Evolutionary conservation across 2,329 filamentous ascomycete genomes (phyloP).

Genomic region (Bipolaris gigantea): DNA sequence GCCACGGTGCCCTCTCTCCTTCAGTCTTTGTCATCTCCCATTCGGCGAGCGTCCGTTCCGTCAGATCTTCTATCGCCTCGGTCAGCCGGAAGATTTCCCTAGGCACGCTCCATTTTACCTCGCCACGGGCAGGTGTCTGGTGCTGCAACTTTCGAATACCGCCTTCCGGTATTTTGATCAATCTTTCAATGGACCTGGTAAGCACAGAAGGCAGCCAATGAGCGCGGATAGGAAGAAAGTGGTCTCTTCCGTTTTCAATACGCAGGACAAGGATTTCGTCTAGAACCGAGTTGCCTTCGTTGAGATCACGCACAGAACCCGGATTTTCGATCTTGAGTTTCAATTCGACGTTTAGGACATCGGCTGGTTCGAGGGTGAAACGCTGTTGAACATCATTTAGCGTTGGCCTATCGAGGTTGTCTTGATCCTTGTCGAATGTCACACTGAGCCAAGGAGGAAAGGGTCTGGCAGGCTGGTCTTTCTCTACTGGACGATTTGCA

Average conservation of each 20-base stretch:
- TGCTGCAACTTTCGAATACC: slow-evolving; percentile 72
- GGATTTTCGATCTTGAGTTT: slow-evolving; percentile 67
- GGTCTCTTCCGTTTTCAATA: slow-evolving; percentile 80
- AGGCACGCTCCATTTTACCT: slow-evolving; percentile 75
- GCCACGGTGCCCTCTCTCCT: slow-evolving; percentile 55
- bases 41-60: slow-evolving; percentile 61
- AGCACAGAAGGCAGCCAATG: slow-evolving; percentile 82
- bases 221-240: slow-evolving; percentile 82
- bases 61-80: slow-evolving; percentile 69
- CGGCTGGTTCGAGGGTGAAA: slow-evolving; percentile 79
- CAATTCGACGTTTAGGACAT: slow-evolving; percentile 72
- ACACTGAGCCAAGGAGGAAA: slow-evolving; percentile 71
- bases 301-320: slow-evolving; percentile 68
- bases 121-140: slow-evolving; percentile 49
- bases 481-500: slow-evolving; percentile 66
- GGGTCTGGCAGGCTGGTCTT: slow-evolving; percentile 46
- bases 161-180: slow-evolving; percentile 79
- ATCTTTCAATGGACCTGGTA: slow-evolving; percentile 81
- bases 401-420: slow-evolving; percentile 34
- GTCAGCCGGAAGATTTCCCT: slow-evolving; percentile 88
- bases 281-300: slow-evolving; percentile 65
- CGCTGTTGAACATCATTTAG: slow-evolving; percentile 45
- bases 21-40: slow-evolving; percentile 60
- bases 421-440: slow-evolving; percentile 60
- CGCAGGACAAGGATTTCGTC: slow-evolving; percentile 89